Conservation (phyloP, 2,329 filamentous ascomycete species). For the Neonectria ditissima region DNA sequence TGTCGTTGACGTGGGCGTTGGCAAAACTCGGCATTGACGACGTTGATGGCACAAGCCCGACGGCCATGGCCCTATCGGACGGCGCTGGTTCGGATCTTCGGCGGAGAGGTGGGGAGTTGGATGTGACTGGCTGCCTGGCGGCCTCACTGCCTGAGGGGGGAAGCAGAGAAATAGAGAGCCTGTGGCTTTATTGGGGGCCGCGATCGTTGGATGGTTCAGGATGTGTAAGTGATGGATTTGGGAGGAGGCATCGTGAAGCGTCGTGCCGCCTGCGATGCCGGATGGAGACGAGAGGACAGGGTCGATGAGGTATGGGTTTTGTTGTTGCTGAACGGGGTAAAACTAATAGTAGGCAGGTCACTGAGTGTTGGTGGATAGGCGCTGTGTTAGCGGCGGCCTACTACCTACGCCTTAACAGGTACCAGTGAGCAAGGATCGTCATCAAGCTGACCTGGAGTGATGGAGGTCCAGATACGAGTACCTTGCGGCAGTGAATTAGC, state of each 20-base stretch:
- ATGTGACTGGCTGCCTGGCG: not conserved
- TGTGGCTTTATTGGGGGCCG: not conserved
- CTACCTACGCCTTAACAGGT: not conserved
- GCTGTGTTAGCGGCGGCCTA: too few relatives aligned
- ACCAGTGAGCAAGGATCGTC: not conserved
- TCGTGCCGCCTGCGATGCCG: slow-evolving; percentile 28
- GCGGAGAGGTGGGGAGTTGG: slow-evolving; percentile 1
- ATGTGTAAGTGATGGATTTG: slow-evolving; percentile 25
- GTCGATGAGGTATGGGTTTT: slow-evolving; percentile 27
- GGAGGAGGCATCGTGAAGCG: slow-evolving; percentile 40
- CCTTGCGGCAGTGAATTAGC: not conserved
- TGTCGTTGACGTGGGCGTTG: slow-evolving; percentile 23
- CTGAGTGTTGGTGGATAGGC: not conserved
- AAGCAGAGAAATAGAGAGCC: not conserved
- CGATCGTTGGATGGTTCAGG: slow-evolving; percentile 21
- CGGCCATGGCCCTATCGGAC: slow-evolving; percentile 40
- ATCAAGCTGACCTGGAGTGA: not conserved
- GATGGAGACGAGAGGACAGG: slow-evolving; percentile 25
- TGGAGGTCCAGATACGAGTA: not conserved
- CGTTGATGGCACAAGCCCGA: slow-evolving; percentile 36
- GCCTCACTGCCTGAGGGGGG: not conserved
- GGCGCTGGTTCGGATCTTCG: slow-evolving; percentile 4
- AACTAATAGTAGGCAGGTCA: too few relatives aligned
- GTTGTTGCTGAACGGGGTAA: slow-evolving; percentile 17
- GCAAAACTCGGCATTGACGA: slow-evolving; percentile 37